These are phyloP conservation scores for Macrolepiota albuminosa DNA, from an alignment of 768 basidiomycete genomes.

Conservation along the genomic window DNA sequence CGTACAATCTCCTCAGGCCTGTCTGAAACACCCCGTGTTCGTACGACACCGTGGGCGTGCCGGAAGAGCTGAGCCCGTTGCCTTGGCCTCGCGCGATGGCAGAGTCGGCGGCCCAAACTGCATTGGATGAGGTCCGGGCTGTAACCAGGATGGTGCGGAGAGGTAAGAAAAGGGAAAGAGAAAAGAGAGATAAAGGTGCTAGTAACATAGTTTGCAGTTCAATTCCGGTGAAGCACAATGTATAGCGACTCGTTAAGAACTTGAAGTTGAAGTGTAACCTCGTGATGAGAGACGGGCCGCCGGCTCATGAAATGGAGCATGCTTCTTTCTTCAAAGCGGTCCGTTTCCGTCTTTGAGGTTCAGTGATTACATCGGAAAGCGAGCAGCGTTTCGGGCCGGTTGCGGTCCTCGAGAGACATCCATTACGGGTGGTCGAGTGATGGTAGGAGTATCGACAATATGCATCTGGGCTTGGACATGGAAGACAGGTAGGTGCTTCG, in stretches of 20 bases:
- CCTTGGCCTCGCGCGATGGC: conserved; percentile 40
- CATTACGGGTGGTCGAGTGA: too few relatives aligned
- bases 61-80: conserved; percentile 31
- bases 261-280: not conserved
- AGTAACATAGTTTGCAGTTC: not conserved
- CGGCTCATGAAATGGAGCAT: not conserved
- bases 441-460: too few relatives aligned
- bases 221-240: not conserved
- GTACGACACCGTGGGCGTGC: conserved; percentile 34
- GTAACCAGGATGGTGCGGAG: not conserved
- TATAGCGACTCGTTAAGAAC: not conserved
- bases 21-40: conserved; percentile 36
- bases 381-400: not conserved
- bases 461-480: too few relatives aligned
- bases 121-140: conserved; percentile 33
- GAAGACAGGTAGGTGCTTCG: too few relatives aligned
- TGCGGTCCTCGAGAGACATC: too few relatives aligned
- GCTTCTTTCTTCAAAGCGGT: conserved; percentile 8
- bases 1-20: conserved; percentile 34
- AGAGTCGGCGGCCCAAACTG: conserved; percentile 43
- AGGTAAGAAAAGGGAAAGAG: conserved; percentile 1
- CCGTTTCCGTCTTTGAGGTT: not conserved
- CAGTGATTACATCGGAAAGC: not conserved
- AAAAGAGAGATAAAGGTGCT: not conserved
- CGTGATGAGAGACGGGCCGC: conserved; percentile 13